Evolutionary conservation across 2,329 filamentous ascomycete species (phyloP), one percentile per base, ranked within the genome.

Genomic region (Ophidiomyces ophidiicola): DNA sequence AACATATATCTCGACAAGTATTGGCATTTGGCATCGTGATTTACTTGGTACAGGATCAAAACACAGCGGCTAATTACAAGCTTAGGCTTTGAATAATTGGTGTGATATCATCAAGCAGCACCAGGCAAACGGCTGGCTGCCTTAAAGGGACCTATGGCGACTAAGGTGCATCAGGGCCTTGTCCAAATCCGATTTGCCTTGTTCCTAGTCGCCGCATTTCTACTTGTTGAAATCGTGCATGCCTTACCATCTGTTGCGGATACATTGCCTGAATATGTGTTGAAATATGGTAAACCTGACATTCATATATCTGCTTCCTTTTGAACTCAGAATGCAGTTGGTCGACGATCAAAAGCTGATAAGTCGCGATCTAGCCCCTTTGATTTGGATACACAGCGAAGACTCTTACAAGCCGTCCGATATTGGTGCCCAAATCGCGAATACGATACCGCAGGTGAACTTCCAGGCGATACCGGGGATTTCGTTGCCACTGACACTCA

Each of bases 321-420:
- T 35, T 14, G 15, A 18, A 19, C 29, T 18, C 6, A 11, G 11
- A 6, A 15, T 11, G 36, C 12, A 33, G 17, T 14, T 11, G 8
- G 12, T 33, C 17, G 14, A 3, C 18, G 29, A 10, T 24, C 6
- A 2, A 30, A 11, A n/a, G 10, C 30, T 33, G 23, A 39, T 30
- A n/a, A 3, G 10, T 30, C 12, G 11, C 18, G 4, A 1, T 19
- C 14, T 42, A 72, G 70, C 69, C 23, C 70, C 70, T 5, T 44
- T 72, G 3, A 59, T 71, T 23, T 72, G 66, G 59, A 59, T 72
- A 6, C 61, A 71, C 45, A 62, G 61, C 18, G 45, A 59, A 44
- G 70, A 73, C 44, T 47, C 53, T 19, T 71, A 69, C 48, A 62
- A 64, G 33, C 70, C 70, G 4, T 68, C 67, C 29, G 67, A 69